A percentile compares a stretch with the other conserved stretches of the same genome.
phyloP scores from a whole-genome alignment of 2,329 filamentous ascomycete genomes.

The Cryphonectria parasitica region DNA sequence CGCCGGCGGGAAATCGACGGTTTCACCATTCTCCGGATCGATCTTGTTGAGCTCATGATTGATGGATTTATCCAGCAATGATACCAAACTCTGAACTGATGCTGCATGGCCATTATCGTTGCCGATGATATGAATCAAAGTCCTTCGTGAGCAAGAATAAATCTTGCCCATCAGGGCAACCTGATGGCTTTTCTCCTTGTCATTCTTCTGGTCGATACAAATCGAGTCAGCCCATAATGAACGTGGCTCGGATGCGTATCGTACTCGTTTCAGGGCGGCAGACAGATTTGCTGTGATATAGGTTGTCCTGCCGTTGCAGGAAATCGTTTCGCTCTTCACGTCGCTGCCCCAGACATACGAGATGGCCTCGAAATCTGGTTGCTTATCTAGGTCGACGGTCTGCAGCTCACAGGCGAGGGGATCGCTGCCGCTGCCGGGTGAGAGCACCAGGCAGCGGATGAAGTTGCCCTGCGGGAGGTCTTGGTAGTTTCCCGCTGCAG shows the following conservation, averaged over 20 bases:
- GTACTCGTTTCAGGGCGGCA: not conserved
- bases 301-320: not conserved
- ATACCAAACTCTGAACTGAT: not conserved
- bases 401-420: not conserved
- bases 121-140: not conserved
- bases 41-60: not conserved
- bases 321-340: not conserved
- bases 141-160: not conserved
- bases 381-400: not conserved
- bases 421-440: not conserved
- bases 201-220: not conserved
- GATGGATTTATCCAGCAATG: not conserved
- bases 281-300: not conserved
- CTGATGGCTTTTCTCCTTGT: not conserved
- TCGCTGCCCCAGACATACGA: not conserved
- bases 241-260: not conserved
- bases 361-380: not conserved
- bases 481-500: not conserved
- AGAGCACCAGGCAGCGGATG: not conserved
- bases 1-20: too few species aligned
- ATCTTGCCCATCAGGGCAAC: not conserved
- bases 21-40: not conserved
- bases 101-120: not conserved
- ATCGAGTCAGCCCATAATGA: not conserved
- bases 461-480: not conserved